phyloP scores from a whole-genome alignment of 192 early-diverging fungal genomes.

The Anaeromyces robustus region DNA sequence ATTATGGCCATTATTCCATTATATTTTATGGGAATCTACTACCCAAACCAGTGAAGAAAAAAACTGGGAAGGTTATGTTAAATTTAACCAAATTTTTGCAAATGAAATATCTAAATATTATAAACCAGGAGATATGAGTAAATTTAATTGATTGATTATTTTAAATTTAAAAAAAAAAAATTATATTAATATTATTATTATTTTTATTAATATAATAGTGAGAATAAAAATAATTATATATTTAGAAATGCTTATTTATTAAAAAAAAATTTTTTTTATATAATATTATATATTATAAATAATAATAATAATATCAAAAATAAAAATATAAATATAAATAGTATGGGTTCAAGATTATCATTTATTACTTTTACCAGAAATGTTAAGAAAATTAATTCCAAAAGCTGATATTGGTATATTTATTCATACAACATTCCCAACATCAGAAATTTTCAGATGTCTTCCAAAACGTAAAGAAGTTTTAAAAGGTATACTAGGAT shows the following conservation, averaged over 20 bases:
- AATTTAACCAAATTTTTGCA: slow-evolving; percentile 75
- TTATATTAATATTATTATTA: no score
- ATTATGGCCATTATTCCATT: slow-evolving; percentile 94
- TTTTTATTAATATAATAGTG: no score
- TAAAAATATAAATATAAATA: slow-evolving; percentile 9
- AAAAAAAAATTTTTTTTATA: background rate
- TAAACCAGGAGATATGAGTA: slow-evolving; percentile 70
- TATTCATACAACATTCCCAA: slow-evolving; percentile 90
- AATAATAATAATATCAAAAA: no score
- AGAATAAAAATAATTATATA: no score
- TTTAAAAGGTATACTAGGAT: slow-evolving; percentile 24
- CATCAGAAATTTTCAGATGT: slow-evolving; percentile 86
- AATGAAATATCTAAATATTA: slow-evolving; percentile 61
- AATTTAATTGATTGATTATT: slow-evolving; percentile 2
- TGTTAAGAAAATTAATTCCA: slow-evolving; percentile 72
- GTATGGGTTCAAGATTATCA: slow-evolving; percentile 99
- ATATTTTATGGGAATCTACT: slow-evolving; percentile 70
- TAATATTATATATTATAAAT: no score
- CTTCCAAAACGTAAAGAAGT: slow-evolving; percentile 40
- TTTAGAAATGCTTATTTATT: no score
- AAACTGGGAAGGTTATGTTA: slow-evolving; percentile 65
- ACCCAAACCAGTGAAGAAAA: slow-evolving; percentile 41
- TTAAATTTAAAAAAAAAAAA: no score
- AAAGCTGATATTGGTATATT: slow-evolving; percentile 90
- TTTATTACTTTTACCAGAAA: slow-evolving; percentile 75